phyloP scores from a whole-genome alignment of 768 basidiomycete genomes.

The Boletus bicolor region DNA sequence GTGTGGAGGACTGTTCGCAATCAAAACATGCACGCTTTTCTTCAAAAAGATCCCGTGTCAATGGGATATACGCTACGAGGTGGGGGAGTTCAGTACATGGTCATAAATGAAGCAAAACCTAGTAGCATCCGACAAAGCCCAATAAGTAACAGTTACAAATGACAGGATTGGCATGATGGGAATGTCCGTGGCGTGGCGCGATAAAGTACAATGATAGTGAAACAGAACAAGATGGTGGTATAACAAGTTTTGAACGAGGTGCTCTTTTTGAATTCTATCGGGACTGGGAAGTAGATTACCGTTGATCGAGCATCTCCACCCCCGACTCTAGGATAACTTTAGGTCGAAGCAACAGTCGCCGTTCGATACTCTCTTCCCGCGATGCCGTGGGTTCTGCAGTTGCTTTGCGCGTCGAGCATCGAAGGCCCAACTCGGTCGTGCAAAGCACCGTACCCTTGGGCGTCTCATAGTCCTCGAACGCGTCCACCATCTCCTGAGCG shows the following conservation, averaged over 20 bases:
- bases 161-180: constrained; percentile 10
- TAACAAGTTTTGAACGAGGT: background rate
- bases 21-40: background rate
- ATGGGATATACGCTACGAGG: background rate
- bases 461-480: constrained; percentile 57
- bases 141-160: constrained; percentile 5
- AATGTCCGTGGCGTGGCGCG: constrained; percentile 7
- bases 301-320: constrained; percentile 44
- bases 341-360: constrained; percentile 61
- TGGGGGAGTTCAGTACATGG: background rate
- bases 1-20: background rate
- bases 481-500: constrained; percentile 52
- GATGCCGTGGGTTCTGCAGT: constrained; percentile 20
- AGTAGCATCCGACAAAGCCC: background rate
- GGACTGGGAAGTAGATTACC: constrained; percentile 5
- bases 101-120: constrained; percentile 2
- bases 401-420: constrained; percentile 53
- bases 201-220: constrained; percentile 16
- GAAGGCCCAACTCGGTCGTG: constrained; percentile 69
- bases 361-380: constrained; percentile 48
- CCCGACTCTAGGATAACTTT: constrained; percentile 79
- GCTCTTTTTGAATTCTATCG: background rate
- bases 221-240: background rate
- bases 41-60: background rate
- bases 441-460: constrained; percentile 55